Percentiles rank a stretch among this genome's conserved stretches.
These are phyloP conservation scores for Skeletonema marinoi DNA, from an alignment of 108 stramenopile species.

Conservation along the genomic window DNA sequence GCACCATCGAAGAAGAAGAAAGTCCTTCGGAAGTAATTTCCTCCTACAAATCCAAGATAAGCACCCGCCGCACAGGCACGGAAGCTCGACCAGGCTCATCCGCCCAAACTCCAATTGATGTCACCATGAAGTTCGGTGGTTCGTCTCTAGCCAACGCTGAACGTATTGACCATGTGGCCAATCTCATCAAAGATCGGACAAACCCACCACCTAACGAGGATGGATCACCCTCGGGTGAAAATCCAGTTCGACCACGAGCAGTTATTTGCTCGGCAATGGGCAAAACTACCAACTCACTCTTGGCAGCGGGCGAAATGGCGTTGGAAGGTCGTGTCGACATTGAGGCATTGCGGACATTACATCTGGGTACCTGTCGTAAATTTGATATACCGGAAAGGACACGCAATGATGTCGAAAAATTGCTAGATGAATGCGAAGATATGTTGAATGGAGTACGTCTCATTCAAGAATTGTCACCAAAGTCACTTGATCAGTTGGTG, in stretches of 20 bases:
- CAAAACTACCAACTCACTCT: slow-evolving; percentile 93
- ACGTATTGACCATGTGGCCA: slow-evolving; percentile 89
- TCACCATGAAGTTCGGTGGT: slow-evolving; percentile 96
- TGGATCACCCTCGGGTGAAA: slow-evolving; percentile 16
- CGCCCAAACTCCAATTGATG: slow-evolving; percentile 36
- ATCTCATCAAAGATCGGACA: slow-evolving; percentile 89
- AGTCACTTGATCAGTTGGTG: slow-evolving; percentile 90
- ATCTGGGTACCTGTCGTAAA: slow-evolving; percentile 69
- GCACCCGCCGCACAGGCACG: slow-evolving; percentile 1
- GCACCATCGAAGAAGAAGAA: slow-evolving; percentile 5
- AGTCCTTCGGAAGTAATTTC: not conserved
- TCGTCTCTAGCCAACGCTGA: slow-evolving; percentile 86
- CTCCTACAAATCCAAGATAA: slow-evolving; percentile 18
- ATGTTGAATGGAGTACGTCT: slow-evolving; percentile 91
- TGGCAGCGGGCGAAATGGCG: slow-evolving; percentile 92
- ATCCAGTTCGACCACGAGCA: slow-evolving; percentile 48
- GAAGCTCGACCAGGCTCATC: slow-evolving; percentile 17
- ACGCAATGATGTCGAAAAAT: slow-evolving; percentile 59
- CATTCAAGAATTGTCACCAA: slow-evolving; percentile 90
- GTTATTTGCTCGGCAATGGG: slow-evolving; percentile 98
- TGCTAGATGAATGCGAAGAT: slow-evolving; percentile 88
- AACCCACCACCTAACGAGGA: slow-evolving; percentile 15
- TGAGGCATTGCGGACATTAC: slow-evolving; percentile 90
- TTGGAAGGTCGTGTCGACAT: slow-evolving; percentile 90
- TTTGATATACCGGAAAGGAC: slow-evolving; percentile 71